phyloP scores from a whole-genome alignment of 176 grass and related monocot species.

The Oryza meyeriana region DNA sequence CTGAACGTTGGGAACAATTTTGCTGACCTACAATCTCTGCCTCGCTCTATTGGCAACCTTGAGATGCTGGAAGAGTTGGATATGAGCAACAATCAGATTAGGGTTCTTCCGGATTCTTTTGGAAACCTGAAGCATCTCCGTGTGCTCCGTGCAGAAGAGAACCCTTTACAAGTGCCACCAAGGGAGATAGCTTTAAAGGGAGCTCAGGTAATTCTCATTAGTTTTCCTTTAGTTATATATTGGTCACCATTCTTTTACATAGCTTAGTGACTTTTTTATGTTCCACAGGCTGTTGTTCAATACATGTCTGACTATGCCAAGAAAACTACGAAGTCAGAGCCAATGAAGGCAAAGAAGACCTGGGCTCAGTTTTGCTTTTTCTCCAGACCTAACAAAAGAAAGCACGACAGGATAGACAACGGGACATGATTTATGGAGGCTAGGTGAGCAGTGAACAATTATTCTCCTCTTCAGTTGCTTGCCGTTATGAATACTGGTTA shows the following conservation, averaged over 20 bases:
- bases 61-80: conserved; percentile 97
- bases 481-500: neutral
- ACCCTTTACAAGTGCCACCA: conserved; percentile 90
- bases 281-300: conserved; percentile 71
- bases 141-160: conserved; percentile 83
- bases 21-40: conserved; percentile 74
- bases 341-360: conserved; percentile 62
- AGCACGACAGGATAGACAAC: conserved; percentile 69
- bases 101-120: conserved; percentile 87
- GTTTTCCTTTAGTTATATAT: neutral
- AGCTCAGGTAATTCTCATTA: conserved; percentile 65
- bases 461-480: neutral
- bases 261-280: conserved; percentile 22
- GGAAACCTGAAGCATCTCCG: conserved; percentile 56
- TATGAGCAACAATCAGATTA: conserved; percentile 99
- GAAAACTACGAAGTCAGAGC: conserved; percentile 55
- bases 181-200: conserved; percentile 82
- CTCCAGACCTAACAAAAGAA: conserved; percentile 92
- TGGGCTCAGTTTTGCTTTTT: conserved; percentile 86
- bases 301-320: conserved; percentile 81
- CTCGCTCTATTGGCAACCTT: conserved; percentile 92
- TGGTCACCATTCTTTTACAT: neutral
- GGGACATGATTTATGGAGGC: conserved; percentile 38
- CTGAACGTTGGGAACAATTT: conserved; percentile 93
- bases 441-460: conserved; percentile 6